Percentiles rank a stretch among this genome's conserved stretches.
Conservation (phyloP, 805 yeast species). For the Kuraishia hungarica region DNA sequence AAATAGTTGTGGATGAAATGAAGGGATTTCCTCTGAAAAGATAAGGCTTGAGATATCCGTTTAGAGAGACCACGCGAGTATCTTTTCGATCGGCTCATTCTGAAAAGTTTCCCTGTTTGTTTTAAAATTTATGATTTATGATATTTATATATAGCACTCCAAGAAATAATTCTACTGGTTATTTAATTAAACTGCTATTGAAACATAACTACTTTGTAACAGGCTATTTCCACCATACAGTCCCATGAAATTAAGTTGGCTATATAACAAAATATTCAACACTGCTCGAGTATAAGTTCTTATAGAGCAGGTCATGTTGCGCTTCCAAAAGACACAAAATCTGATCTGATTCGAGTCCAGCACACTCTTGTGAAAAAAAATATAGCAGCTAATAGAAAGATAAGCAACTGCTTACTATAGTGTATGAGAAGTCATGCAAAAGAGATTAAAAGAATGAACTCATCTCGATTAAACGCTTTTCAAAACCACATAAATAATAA, state of each 20-base stretch:
- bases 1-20: slow-evolving; percentile 45
- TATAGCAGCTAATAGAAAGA: background rate
- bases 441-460: background rate
- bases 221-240: background rate
- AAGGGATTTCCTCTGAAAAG: slow-evolving; percentile 7
- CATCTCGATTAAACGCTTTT: background rate
- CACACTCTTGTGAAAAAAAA: too few relatives aligned
- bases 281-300: background rate
- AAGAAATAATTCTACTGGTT: too few relatives aligned
- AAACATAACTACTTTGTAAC: too few relatives aligned
- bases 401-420: background rate
- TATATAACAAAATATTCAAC: too few relatives aligned
- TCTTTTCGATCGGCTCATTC: too few relatives aligned
- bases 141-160: too few relatives aligned
- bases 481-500: background rate
- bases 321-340: background rate
- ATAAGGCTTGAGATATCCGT: too few relatives aligned
- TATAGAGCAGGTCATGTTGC: background rate
- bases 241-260: background rate
- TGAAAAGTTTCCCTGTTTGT: background rate
- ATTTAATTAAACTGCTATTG: too few relatives aligned
- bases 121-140: background rate
- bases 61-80: too few relatives aligned
- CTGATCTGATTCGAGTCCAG: too few relatives aligned
- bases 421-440: background rate